Conservation (phyloP, 2,329 filamentous ascomycete genomes). For the Aspergillus phoenicis region DNA sequence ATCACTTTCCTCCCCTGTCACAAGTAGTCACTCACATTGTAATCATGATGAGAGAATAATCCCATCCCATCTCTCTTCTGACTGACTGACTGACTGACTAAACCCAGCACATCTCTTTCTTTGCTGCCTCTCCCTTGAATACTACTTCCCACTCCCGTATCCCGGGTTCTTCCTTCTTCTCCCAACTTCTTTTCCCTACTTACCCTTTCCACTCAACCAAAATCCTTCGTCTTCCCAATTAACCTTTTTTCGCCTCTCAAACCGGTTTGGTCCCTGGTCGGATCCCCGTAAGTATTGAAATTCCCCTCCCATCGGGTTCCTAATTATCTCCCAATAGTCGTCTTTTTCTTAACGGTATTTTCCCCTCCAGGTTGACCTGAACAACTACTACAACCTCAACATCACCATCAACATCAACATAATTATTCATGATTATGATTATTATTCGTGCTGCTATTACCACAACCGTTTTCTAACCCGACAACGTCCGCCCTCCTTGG, state of each 20-base stretch:
- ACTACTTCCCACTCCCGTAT: conserved; percentile 1
- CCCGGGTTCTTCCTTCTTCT: conserved; percentile 17
- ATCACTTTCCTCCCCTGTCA: too few species aligned
- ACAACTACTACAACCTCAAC: too few species aligned
- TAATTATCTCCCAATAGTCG: background rate
- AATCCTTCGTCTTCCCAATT: conserved; percentile 2
- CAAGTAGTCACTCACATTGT: too few species aligned
- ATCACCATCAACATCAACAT: too few species aligned
- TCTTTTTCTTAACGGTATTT: conserved; percentile 1
- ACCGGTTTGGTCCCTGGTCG: conserved; percentile 15
- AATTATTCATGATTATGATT: conserved; percentile 1
- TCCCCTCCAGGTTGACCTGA: background rate
- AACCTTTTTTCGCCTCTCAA: conserved; percentile 1
- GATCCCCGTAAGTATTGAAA: conserved; percentile 2
- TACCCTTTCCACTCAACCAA: background rate
- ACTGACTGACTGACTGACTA: too few species aligned
- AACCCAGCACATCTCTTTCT: background rate
- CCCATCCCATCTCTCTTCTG: background rate
- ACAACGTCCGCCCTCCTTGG: conserved; percentile 3
- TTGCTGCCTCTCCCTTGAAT: conserved; percentile 10
- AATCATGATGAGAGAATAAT: background rate
- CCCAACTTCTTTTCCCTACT: conserved; percentile 8
- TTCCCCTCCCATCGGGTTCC: background rate
- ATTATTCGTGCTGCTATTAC: conserved; percentile 4
- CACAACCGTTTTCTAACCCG: background rate